A percentile compares a stretch with the other conserved stretches of the same genome.
These are phyloP conservation scores for Geotrichum cucujoidarum DNA, from an alignment of 1,139 yeast genomes.

Conservation along the genomic window DNA sequence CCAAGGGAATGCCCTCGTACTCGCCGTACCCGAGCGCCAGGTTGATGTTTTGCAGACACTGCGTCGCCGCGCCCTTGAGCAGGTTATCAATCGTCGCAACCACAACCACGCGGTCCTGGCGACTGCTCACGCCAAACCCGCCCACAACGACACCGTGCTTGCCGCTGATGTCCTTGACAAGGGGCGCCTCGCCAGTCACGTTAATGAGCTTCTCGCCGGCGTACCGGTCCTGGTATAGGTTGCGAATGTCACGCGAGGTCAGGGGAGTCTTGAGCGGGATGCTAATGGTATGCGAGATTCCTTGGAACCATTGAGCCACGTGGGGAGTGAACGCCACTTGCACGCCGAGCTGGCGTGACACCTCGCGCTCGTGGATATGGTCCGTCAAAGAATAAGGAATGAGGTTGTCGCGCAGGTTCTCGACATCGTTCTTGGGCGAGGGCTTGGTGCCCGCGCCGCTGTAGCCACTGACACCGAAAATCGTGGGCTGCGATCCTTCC, in stretches of 20 bases:
- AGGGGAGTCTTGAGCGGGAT: conserved; percentile 76
- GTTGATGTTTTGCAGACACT: conserved; percentile 92
- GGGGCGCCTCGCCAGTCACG: conserved; percentile 84
- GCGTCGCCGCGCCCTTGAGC: conserved; percentile 97
- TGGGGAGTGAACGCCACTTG: conserved; percentile 91
- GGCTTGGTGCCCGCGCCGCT: conserved; percentile 99
- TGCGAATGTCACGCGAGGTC: conserved; percentile 76
- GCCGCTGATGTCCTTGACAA: conserved; percentile 85
- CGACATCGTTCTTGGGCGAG: conserved; percentile 85
- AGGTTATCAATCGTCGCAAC: conserved; percentile 94
- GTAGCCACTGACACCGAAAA: conserved; percentile 95
- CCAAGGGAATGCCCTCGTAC: conserved; percentile 81
- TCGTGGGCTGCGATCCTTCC: conserved; percentile 61
- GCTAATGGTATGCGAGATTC: conserved; percentile 85
- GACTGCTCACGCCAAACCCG: conserved; percentile 88
- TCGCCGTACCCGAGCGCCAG: conserved; percentile 86
- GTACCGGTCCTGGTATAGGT: conserved; percentile 82
- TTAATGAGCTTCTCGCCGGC: conserved; percentile 82
- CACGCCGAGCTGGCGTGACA: conserved; percentile 70
- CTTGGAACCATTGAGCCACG: conserved; percentile 99
- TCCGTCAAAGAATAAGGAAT: conserved; percentile 95
- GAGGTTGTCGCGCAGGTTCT: conserved; percentile 68
- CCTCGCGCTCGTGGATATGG: conserved; percentile 93
- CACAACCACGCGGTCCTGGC: conserved; percentile 84
- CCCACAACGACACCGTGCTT: conserved; percentile 94